These are phyloP conservation scores for Tieghemostelium lacteum DNA, from an alignment of 78 protist species.

Conservation along the genomic window DNA sequence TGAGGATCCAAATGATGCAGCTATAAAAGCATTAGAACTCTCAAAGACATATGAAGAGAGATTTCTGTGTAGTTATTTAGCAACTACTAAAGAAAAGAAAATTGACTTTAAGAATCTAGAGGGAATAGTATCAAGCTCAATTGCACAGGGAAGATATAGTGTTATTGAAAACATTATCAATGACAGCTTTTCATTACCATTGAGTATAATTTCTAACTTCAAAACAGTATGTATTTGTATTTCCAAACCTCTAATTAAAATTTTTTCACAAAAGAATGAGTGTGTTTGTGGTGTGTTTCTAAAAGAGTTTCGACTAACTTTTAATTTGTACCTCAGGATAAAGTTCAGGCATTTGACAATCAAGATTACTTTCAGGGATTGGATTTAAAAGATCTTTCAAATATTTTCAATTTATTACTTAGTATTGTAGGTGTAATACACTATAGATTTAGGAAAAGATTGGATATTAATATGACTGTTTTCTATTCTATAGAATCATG, in stretches of 20 bases:
- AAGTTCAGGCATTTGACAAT: slow-evolving; percentile 10
- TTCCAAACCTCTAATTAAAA: not conserved
- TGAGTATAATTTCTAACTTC: not conserved
- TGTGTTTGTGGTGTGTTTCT: too few species aligned
- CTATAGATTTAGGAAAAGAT: too few species aligned
- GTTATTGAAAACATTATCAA: slow-evolving; percentile 21
- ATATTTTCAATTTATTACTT: slow-evolving; percentile 14
- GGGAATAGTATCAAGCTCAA: not conserved
- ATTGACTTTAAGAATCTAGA: slow-evolving; percentile 5
- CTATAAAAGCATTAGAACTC: slow-evolving; percentile 46
- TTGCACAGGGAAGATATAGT: not conserved
- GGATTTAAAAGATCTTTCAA: slow-evolving; percentile 13
- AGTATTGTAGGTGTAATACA: not conserved
- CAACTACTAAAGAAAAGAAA: slow-evolving; percentile 1
- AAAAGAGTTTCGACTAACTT: too few species aligned
- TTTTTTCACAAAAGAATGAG: too few species aligned
- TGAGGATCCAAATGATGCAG: slow-evolving; percentile 52
- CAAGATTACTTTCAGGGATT: slow-evolving; percentile 42
- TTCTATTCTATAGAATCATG: slow-evolving; percentile 36
- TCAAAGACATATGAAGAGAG: slow-evolving; percentile 34
- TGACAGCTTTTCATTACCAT: slow-evolving; percentile 36
- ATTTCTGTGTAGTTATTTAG: slow-evolving; percentile 37
- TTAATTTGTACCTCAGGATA: not conserved
- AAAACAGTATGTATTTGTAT: slow-evolving; percentile 1
- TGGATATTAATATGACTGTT: too few species aligned